Base-by-base conservation (phyloP, 2,329 filamentous ascomycete genomes). In the Monosporascus sp. region DNA sequence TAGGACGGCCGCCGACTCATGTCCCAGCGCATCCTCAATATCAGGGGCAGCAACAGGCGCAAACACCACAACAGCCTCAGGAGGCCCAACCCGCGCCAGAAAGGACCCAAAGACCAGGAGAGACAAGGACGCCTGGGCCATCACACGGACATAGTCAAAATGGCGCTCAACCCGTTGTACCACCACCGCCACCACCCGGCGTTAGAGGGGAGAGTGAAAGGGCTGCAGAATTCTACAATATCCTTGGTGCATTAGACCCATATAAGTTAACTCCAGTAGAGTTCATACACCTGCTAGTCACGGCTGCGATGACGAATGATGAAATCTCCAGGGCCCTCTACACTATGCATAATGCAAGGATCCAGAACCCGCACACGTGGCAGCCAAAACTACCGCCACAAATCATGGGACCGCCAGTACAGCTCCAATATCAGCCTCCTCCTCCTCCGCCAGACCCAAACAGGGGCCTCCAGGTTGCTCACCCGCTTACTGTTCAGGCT, bases 241-340 rank as follows among this genome's bases (percentile, higher is more conserved):
- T 60, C 25, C 52, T 61, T n/a, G 24, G 47, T 3, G 55, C 54
- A 8, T 52, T 61, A 14, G 58, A 61, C 46, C 57, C 57, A 3
- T 55, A 55, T 35, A 56, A 45, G 31, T 47, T 27, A 6, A 58
- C 58, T 1, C 60, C 60, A 3, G 56, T 52, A 45, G 55, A 60
- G 37, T 62, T 63, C 24, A 55, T 62, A 18, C 51, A 60, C 45
- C 43, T 63, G n/a, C 43, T 63, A n/a, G 55, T 57, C 1, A 53
- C 53, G 24, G 58, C 61, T 18, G 58, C 58, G 0, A 50, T 60
- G 45, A 55, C 52, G 15, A 55, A 62, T 39, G 15, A n/a, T 14
- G 57, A 60, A 39, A 53, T 59, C 25, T 54, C 53, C 6, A 44
- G 52, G 7, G 48, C 54, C 3, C 50, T 63, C 22, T 9, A 50